Evolutionary conservation across 495 filamentous ascomycete species (phyloP), one percentile per base, ranked within the genome.

Genomic region (Aspergillus homomorphus): DNA sequence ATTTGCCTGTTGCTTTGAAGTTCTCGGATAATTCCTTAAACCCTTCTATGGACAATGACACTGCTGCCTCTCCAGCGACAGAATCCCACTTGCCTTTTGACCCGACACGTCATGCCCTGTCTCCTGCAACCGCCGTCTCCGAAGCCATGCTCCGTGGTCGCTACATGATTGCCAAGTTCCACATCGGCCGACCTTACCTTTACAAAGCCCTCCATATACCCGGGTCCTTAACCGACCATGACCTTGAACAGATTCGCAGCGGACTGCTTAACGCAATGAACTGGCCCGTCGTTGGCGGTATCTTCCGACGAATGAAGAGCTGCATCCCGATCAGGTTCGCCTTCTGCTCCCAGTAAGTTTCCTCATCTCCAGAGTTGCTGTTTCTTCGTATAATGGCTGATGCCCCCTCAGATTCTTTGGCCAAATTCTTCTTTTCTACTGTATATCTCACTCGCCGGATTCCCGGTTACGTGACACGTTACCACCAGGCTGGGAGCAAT

Each of bases 241-340:
- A 79, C 59, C 62, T 75, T 24, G 75, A 77, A 46, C 76, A 79
- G 43, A 68, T 79, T 48, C 69, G 68, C 41, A 72, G 68, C 48
- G 76, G 76, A 3, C 68, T 79, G 9, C 69, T 61, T 10, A 72
- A 77, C 53, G 75, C 75, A 5, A 78, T 79, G 74, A 68, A 77
- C 45, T 79, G 76, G 76, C 76, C 76, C 12, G 63, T 79, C 3
- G 66, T 71, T 1, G 67, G 69, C 21, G 76, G 76, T 14, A 70
- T 78, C 26, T 79, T 79, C 54, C 65, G 66, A n/a, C 63, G 70
- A 19, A 79, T 79, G 76, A 77, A 72, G 56, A 77, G 74, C 50
- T 79, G 76, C 45, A 77, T 79, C 41, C 76, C 76, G 20, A 76
- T 79, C 28, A 73, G 67, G 43, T 79, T 79, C 59, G 75, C 75